Base-by-base conservation (phyloP, 768 basidiomycete genomes). In the Collybia sordida region DNA sequence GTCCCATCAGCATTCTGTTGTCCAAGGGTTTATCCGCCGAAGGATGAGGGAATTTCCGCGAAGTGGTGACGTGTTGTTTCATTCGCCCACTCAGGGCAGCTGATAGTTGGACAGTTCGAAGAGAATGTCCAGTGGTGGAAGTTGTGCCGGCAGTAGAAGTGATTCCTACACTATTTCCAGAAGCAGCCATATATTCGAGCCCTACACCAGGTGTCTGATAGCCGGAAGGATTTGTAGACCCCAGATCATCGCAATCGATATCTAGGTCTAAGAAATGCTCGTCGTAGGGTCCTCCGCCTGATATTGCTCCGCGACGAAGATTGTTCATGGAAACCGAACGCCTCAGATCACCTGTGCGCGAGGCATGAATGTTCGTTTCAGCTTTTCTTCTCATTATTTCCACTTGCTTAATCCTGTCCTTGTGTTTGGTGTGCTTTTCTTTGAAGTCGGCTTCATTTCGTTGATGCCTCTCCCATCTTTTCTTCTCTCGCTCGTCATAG, bases 161-260 rank as follows among this genome's bases (percentile, higher is more conserved):
- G 60, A 98, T 85, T 34, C 82, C 79, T 40, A 98, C 93, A 54
- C 90, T 94, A 70, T 99, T 98, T 5, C 95, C 95, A 6, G 95
- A 98, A 2, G 96, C 96, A 31, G 93, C 93, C 49, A 90, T 78
- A 63, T 93, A 93, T 11, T 75, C 77, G 25, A 75, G 64, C 15
- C 36, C 45, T 27, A 60, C 56, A 8, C 76, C 75, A 5, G 87
- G 86, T 4, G 79, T 77, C 4, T 83, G 72, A 61, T 84, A 89
- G 4, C 88, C 86, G 2, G 88, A 90, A 9, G 86, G 85, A 48
- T 83, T 80, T 12, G 75, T 76, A 2, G 85, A 87, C 45, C 81
- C 81, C 22, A 66, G 59, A 6, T 72, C 72, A 17, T 72, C 74
- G 15, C 76, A 75, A 27, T 78, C 68, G 18, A 69, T 73, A 25